phyloP scores from a whole-genome alignment of 1,284 basidiomycete species.

The Marasmius fiardii region DNA sequence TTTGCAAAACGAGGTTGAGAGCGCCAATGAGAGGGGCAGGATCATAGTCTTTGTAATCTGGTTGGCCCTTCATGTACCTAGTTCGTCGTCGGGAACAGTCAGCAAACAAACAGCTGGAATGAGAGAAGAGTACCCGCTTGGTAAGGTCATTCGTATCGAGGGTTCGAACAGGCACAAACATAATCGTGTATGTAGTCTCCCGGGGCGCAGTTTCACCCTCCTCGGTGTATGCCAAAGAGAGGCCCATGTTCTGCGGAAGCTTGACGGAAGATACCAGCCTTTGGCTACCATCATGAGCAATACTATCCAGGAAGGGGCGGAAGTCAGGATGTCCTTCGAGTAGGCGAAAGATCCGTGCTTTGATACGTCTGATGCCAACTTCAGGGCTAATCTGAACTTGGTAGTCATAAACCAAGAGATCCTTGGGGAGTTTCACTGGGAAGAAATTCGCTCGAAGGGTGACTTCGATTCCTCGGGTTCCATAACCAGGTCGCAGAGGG shows the following conservation, averaged over 20 bases:
- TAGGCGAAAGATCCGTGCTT: slow-evolving; percentile 53
- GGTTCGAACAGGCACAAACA: slow-evolving; percentile 43
- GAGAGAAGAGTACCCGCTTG: slow-evolving; percentile 36
- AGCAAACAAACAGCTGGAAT: not conserved
- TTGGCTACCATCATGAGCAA: slow-evolving; percentile 62
- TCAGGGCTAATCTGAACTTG: slow-evolving; percentile 51
- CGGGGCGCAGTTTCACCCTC: slow-evolving; percentile 45
- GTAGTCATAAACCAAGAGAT: slow-evolving; percentile 54
- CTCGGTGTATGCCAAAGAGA: slow-evolving; percentile 49
- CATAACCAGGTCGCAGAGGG: slow-evolving; percentile 66
- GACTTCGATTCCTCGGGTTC: slow-evolving; percentile 50
- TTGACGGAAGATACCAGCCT: slow-evolving; percentile 52
- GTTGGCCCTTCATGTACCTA: slow-evolving; percentile 52
- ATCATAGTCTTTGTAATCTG: slow-evolving; percentile 40
- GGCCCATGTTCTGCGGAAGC: slow-evolving; percentile 54
- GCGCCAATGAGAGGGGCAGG: slow-evolving; percentile 54
- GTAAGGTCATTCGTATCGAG: slow-evolving; percentile 41
- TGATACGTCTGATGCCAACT: slow-evolving; percentile 43
- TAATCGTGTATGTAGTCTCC: slow-evolving; percentile 44
- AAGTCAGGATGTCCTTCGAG: slow-evolving; percentile 47
- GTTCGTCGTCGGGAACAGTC: not conserved
- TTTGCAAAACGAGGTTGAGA: slow-evolving; percentile 62
- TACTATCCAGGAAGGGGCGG: slow-evolving; percentile 36
- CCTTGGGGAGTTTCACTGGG: slow-evolving; percentile 46
- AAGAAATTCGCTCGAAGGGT: slow-evolving; percentile 70